Conservation (phyloP, 257 asterid species). For the Solanum ossicruentum region DNA sequence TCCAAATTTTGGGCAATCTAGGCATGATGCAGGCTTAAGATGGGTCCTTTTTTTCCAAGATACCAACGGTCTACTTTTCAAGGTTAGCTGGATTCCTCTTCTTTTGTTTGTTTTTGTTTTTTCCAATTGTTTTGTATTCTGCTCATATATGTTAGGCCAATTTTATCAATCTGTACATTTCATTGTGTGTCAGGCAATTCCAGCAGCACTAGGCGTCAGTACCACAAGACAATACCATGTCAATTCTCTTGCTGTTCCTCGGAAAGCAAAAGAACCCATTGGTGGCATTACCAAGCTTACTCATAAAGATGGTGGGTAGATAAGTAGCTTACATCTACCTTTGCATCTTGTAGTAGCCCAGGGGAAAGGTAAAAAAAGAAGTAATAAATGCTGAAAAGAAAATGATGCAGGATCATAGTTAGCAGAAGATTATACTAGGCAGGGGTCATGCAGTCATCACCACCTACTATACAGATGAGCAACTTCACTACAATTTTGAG, state of each 20-base stretch:
- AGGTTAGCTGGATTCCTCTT: conserved; percentile 30
- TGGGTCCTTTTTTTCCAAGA: conserved; percentile 99
- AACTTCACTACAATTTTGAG: background rate
- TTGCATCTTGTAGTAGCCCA: background rate
- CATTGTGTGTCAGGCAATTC: conserved; percentile 56
- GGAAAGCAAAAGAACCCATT: conserved; percentile 99
- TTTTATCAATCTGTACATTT: background rate
- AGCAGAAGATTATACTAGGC: too few relatives aligned
- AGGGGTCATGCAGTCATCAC: too few relatives aligned
- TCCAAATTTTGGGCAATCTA: conserved; percentile 9
- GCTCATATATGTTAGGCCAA: background rate
- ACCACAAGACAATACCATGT: conserved; percentile 75
- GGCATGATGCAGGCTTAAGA: conserved; percentile 75
- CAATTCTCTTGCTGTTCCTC: conserved; percentile 96
- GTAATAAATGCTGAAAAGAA: background rate
- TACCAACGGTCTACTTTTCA: conserved; percentile 95
- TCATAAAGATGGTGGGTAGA: conserved; percentile 69
- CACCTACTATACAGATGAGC: background rate
- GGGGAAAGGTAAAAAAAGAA: background rate
- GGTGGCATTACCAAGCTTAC: conserved; percentile 94
- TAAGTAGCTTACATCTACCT: background rate
- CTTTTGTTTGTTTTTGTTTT: background rate
- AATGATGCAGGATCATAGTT: background rate
- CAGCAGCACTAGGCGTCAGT: conserved; percentile 93
- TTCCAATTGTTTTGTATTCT: background rate